Evolutionary conservation across 2,329 filamentous ascomycete species (phyloP).

Genomic region (Teratosphaeria viscida): DNA sequence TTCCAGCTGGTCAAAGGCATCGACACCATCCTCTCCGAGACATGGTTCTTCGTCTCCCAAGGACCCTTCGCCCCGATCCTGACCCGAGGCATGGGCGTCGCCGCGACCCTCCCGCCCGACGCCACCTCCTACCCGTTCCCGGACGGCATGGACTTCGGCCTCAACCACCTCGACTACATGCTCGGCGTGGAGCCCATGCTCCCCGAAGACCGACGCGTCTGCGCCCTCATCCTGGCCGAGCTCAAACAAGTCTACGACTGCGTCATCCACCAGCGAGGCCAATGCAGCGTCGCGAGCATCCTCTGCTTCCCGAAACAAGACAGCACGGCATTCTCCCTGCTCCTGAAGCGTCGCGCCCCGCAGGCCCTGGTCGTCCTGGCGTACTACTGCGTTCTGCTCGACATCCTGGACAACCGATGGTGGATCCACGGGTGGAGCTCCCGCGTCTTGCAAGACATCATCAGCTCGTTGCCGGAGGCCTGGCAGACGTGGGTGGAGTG

Average conservation of each 20-base stretch:
- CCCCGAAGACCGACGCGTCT: constrained; percentile 16
- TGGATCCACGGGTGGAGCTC: constrained; percentile 19
- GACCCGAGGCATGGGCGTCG: constrained; percentile 11
- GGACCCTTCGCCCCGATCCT: constrained; percentile 21
- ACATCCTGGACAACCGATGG: constrained; percentile 19
- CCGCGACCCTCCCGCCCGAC: constrained; percentile 2
- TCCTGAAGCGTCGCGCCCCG: constrained; percentile 18
- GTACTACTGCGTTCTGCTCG: constrained; percentile 21
- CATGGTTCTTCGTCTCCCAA: constrained; percentile 19
- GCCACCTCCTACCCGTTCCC: constrained; percentile 6
- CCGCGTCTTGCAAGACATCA: constrained; percentile 16
- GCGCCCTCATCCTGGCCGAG: constrained; percentile 17
- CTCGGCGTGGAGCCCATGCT: constrained; percentile 20
- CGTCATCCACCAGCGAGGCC: constrained; percentile 8
- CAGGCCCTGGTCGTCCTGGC: constrained; percentile 21
- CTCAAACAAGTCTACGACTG: constrained; percentile 17
- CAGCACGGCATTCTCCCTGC: constrained; percentile 12
- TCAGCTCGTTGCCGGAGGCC: constrained; percentile 13
- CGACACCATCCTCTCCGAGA: constrained; percentile 14
- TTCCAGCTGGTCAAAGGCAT: constrained; percentile 19
- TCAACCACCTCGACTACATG: constrained; percentile 24
- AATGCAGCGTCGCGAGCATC: constrained; percentile 17
- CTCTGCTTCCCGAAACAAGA: constrained; percentile 23
- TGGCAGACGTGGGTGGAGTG: constrained; percentile 24
- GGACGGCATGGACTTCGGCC: constrained; percentile 20